phyloP scores from a whole-genome alignment of 176 grass and related monocot species.

The Hordeum marinum region DNA sequence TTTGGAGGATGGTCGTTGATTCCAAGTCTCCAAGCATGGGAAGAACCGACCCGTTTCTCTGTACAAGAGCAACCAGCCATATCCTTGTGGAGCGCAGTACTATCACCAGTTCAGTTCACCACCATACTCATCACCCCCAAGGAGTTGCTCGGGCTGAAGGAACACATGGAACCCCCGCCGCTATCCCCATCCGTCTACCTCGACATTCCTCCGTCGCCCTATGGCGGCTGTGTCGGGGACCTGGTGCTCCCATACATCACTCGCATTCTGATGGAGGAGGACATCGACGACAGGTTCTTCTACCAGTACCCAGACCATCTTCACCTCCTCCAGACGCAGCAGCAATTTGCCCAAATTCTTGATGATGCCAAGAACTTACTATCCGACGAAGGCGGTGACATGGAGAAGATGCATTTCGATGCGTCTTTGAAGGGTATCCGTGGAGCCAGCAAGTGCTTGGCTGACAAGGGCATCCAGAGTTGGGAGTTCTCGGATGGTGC shows the following conservation, averaged over 20 bases:
- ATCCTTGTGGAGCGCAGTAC: background rate
- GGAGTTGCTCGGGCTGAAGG: background rate
- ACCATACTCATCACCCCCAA: background rate
- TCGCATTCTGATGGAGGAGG: slow-evolving; percentile 45
- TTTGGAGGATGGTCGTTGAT: slow-evolving; percentile 6
- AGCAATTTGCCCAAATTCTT: slow-evolving; percentile 33
- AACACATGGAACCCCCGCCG: background rate
- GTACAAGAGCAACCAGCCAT: slow-evolving; percentile 18
- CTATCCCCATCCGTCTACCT: slow-evolving; percentile 3
- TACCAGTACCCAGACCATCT: slow-evolving; percentile 21
- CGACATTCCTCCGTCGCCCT: background rate
- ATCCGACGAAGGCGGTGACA: background rate
- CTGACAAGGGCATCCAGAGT: background rate
- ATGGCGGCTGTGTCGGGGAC: background rate
- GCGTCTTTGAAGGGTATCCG: background rate
- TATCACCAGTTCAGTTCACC: background rate
- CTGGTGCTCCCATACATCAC: slow-evolving; percentile 23
- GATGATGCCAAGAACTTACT: background rate
- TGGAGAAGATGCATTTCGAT: background rate
- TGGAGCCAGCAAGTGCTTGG: background rate
- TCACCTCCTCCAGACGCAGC: slow-evolving; percentile 23
- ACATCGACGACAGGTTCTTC: slow-evolving; percentile 27
- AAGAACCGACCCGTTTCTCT: background rate
- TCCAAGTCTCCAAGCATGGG: slow-evolving; percentile 10
- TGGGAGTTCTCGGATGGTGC: background rate